These are phyloP conservation scores for Xylaria sp. DNA, from an alignment of 2,329 filamentous ascomycete species.

Conservation along the genomic window DNA sequence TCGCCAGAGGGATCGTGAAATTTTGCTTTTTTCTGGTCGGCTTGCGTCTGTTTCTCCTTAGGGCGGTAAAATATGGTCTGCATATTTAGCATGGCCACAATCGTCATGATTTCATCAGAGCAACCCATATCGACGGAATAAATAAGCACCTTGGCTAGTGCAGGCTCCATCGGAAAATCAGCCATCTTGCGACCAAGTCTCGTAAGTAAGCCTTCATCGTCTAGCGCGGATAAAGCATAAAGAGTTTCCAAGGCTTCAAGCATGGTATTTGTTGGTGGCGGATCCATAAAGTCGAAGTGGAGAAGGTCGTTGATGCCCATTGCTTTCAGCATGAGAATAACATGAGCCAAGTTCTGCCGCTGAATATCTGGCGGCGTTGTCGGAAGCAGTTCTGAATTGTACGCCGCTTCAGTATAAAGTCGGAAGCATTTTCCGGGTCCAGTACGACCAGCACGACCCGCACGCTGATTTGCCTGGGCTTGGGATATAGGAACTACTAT, in stretches of 20 bases:
- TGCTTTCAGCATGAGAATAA: slow-evolving; percentile 97
- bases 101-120: slow-evolving; percentile 92
- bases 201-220: slow-evolving; percentile 94
- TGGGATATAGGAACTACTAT: slow-evolving; percentile 97
- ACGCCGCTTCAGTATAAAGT: slow-evolving; percentile 93
- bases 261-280: slow-evolving; percentile 97
- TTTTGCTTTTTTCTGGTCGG: slow-evolving; percentile 96
- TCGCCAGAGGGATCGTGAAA: slow-evolving; percentile 97
- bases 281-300: slow-evolving; percentile 99
- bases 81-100: slow-evolving; percentile 93
- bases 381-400: slow-evolving; percentile 95
- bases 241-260: slow-evolving; percentile 94
- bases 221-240: slow-evolving; percentile 88
- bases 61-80: slow-evolving; percentile 92
- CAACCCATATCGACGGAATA: slow-evolving; percentile 87
- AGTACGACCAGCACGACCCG: slow-evolving; percentile 91
- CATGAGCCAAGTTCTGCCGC: slow-evolving; percentile 88
- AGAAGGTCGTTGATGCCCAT: slow-evolving; percentile 99
- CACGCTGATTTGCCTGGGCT: slow-evolving; percentile 93
- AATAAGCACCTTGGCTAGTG: slow-evolving; percentile 89
- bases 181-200: slow-evolving; percentile 96
- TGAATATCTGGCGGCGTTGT: slow-evolving; percentile 98
- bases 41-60: slow-evolving; percentile 95
- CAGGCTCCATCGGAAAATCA: slow-evolving; percentile 97
- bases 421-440: slow-evolving; percentile 97